Evolutionary conservation across 2,329 filamentous ascomycete genomes (phyloP).

Genomic region (Monosporascus ibericus): DNA sequence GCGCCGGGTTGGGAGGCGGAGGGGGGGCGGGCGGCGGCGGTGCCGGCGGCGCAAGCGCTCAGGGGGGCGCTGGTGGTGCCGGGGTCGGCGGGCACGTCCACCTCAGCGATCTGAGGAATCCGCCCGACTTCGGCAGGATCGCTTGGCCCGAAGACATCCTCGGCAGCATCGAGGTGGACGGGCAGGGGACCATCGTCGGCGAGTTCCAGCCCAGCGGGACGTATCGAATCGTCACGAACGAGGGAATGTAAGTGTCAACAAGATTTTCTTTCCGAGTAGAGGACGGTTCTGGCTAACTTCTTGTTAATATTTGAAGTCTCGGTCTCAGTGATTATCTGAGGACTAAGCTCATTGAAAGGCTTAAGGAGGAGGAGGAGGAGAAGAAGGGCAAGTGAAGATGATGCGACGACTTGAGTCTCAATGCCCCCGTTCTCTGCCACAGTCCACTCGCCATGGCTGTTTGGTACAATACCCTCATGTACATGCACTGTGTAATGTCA

Average conservation of each 20-base stretch:
- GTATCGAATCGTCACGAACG: slow-evolving; percentile 58
- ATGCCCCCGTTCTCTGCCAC: no score
- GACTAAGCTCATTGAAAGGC: slow-evolving; percentile 46
- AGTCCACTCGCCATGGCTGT: no score
- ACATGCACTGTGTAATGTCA: no score
- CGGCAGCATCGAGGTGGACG: slow-evolving; percentile 60
- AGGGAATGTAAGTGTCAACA: slow-evolving; percentile 54
- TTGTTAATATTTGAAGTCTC: slow-evolving; percentile 29
- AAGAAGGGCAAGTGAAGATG: slow-evolving; percentile 16
- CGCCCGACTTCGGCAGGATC: slow-evolving; percentile 61
- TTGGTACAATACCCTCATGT: no score
- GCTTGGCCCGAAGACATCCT: slow-evolving; percentile 66
- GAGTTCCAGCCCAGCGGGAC: slow-evolving; percentile 55
- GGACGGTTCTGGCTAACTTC: slow-evolving; percentile 2
- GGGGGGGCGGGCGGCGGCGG: slow-evolving; percentile 39
- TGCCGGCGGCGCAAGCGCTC: slow-evolving; percentile 50
- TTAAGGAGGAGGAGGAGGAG: slow-evolving; percentile 47
- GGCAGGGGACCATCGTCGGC: slow-evolving; percentile 49
- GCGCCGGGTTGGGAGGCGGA: slow-evolving; percentile 27
- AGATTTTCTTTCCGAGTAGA: no score
- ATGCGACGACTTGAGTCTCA: no score
- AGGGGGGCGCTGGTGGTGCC: slow-evolving; percentile 55
- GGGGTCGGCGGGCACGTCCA: slow-evolving; percentile 59
- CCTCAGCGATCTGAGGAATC: slow-evolving; percentile 57
- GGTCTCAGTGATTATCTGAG: slow-evolving; percentile 49